Percentiles rank a stretch among this genome's conserved stretches.
Conservation (phyloP, 1,284 basidiomycete species). For the Boletus albobrunnescens region DNA sequence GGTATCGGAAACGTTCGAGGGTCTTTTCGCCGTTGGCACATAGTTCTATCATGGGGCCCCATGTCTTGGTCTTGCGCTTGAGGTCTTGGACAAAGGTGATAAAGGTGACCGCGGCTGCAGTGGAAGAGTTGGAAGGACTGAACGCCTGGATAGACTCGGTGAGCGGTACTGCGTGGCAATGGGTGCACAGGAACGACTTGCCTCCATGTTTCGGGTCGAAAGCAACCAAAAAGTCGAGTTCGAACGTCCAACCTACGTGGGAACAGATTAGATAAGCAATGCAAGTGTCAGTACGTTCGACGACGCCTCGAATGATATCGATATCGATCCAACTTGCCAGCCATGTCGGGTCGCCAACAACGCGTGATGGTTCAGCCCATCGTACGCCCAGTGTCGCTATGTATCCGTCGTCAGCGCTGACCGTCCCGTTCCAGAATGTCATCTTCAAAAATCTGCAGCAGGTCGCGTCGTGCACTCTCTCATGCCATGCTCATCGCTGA, state of each 20-base stretch:
- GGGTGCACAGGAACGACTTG: slow-evolving; percentile 5
- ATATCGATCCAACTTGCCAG: slow-evolving; percentile 31
- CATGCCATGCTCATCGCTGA: slow-evolving; percentile 12
- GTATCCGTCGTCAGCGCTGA: slow-evolving; percentile 16
- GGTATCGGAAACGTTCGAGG: slow-evolving; percentile 92
- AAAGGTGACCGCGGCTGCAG: slow-evolving; percentile 96
- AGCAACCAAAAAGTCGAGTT: slow-evolving; percentile 2
- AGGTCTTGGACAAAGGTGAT: slow-evolving; percentile 99
- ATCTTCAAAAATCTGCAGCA: slow-evolving; percentile 99
- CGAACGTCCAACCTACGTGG: slow-evolving; percentile 24
- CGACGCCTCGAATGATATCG: slow-evolving; percentile 2
- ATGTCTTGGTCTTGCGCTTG: slow-evolving; percentile 93
- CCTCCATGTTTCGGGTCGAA: slow-evolving; percentile 30
- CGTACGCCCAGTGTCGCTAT: slow-evolving; percentile 49
- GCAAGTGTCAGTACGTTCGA: slow-evolving; percentile 18
- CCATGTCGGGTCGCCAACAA: slow-evolving; percentile 87
- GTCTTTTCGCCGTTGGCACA: slow-evolving; percentile 96
- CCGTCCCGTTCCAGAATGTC: slow-evolving; percentile 68
- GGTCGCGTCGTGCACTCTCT: slow-evolving; percentile 34
- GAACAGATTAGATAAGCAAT: slow-evolving; percentile 25
- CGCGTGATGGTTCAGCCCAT: slow-evolving; percentile 98
- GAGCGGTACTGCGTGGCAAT: slow-evolving; percentile 3
- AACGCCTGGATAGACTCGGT: slow-evolving; percentile 41
- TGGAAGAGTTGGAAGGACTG: slow-evolving; percentile 70
- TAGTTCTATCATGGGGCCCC: slow-evolving; percentile 95